Evolutionary conservation across 2,329 filamentous ascomycete species (phyloP).

Genomic region (Fusarium nematophilum): DNA sequence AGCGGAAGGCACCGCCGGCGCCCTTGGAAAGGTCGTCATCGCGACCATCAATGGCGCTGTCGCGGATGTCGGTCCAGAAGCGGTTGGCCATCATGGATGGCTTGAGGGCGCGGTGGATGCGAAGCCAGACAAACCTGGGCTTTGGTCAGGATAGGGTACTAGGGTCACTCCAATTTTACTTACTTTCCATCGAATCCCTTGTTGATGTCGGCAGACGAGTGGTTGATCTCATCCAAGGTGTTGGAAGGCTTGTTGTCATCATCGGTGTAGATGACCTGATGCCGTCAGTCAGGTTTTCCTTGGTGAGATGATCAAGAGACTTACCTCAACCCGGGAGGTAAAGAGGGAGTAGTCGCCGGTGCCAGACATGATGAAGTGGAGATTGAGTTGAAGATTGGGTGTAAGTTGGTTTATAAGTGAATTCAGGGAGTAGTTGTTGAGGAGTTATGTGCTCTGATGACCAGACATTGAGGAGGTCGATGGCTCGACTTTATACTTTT

Average conservation of each 20-base stretch:
- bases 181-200: background rate
- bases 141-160: background rate
- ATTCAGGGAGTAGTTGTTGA: no score
- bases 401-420: no score
- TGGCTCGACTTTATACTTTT: no score
- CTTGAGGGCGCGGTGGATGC: background rate
- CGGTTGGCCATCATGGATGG: background rate
- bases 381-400: no score
- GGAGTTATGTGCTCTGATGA: no score
- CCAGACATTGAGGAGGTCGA: no score
- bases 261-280: background rate
- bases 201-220: background rate
- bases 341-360: no score
- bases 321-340: no score
- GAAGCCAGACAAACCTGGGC: slow-evolving; percentile 3
- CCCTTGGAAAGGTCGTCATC: slow-evolving; percentile 1
- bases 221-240: background rate
- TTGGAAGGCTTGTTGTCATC: slow-evolving; percentile 5
- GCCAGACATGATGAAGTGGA: no score
- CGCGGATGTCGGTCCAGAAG: background rate
- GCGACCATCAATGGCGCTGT: background rate
- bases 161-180: background rate
- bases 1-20: slow-evolving; percentile 6
- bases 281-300: no score
- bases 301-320: no score